phyloP scores from a whole-genome alignment of 2,329 filamentous ascomycete genomes.

The Ceratocystis harringtonii region DNA sequence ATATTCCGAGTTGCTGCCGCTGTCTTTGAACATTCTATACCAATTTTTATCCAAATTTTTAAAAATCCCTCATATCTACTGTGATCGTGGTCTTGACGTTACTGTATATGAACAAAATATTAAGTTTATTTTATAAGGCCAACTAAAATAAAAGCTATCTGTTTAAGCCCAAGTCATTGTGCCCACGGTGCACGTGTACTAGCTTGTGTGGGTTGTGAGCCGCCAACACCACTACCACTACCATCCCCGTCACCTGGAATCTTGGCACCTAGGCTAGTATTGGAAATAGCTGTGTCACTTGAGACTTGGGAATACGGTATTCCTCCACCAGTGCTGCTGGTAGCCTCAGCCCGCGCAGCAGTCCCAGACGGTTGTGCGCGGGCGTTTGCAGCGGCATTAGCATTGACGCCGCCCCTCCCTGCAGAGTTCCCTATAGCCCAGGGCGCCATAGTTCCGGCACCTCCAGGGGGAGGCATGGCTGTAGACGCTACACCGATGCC shows the following conservation, averaged over 20 bases:
- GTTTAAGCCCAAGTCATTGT: constrained; percentile 20
- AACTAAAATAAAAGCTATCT: too few species aligned
- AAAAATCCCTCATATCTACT: not conserved
- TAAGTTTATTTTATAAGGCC: too few species aligned
- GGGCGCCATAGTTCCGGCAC: constrained; percentile 16
- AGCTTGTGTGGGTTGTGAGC: not conserved
- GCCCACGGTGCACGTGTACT: constrained; percentile 36
- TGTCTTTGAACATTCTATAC: constrained; percentile 7
- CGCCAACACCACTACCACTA: constrained; percentile 7
- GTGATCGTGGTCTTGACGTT: not conserved
- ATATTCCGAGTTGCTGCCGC: constrained; percentile 10
- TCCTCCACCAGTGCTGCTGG: constrained; percentile 21
- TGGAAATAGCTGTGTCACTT: not conserved
- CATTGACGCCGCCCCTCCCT: not conserved
- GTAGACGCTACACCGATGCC: not conserved
- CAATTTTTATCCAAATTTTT: constrained; percentile 7
- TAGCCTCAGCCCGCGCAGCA: constrained; percentile 32
- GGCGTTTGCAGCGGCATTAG: not conserved
- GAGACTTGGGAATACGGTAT: constrained; percentile 29
- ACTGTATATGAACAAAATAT: not conserved
- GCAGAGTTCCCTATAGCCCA: not conserved
- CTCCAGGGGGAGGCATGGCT: constrained; percentile 23
- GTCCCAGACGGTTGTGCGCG: constrained; percentile 17
- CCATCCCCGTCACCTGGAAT: constrained; percentile 12
- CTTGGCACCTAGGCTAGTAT: not conserved